Evolutionary conservation across 805 yeast species (phyloP), one percentile per base, ranked within the genome.

Genomic region (Nakazawaea wickerhamii): DNA sequence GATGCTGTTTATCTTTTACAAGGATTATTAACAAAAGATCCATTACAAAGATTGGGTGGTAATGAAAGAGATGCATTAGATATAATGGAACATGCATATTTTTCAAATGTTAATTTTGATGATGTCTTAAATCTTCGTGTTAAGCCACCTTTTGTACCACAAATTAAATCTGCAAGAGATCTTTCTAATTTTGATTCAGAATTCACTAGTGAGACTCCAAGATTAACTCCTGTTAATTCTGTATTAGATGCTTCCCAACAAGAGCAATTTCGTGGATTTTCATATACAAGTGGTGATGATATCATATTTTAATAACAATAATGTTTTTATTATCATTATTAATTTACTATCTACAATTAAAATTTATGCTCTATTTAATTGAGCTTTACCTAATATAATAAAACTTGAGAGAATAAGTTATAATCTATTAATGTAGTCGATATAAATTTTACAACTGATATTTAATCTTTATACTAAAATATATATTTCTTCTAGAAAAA

Each of bases 241-340:
- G 81, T 85, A 5, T 70, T 93, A 55, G 83, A 93, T 11, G 78
- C 93, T 2, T 77, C 81, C 21, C 83, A 84, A 79, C 99, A 93
- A 70, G 97, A 93, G 55, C 95, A 88, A 67, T 93, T 93, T 75
- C 79, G 98, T 54, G 99, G 99, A 3, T 93, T 93, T 66, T 88
- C 97, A 2, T 91, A 89, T 61, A 78, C 84, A 54, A 76, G 84
- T 22, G 89, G 81, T 39, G 79, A 77, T 25, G 44, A 34, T 11
- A 36, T 19, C 4, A 20, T n/a, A n/a, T n/a, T n/a, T n/a, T n/a
- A n/a, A n/a, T n/a, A n/a, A n/a, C n/a, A n/a, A n/a, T n/a, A n/a
- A n/a, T n/a, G n/a, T n/a, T n/a, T n/a, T n/a, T n/a, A n/a, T n/a
- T n/a, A n/a, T n/a, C n/a, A n/a, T n/a, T n/a, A n/a, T n/a, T n/a